These are phyloP conservation scores for Logfia minima DNA, from an alignment of 129 eudicot species.

Conservation along the genomic window DNA sequence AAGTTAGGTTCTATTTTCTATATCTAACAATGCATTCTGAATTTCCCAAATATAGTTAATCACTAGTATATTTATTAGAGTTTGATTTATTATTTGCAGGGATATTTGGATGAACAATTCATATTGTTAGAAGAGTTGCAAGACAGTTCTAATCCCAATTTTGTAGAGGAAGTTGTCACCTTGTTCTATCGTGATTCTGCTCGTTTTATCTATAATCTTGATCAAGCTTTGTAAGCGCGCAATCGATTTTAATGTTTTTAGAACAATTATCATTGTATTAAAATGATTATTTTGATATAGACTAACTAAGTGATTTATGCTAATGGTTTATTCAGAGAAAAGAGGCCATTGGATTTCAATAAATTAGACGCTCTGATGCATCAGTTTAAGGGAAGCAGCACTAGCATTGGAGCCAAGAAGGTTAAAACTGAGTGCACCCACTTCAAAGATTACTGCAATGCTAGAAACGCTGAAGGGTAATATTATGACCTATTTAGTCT, in stretches of 20 bases:
- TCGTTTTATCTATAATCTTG: slow-evolving; percentile 62
- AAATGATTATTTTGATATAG: not conserved
- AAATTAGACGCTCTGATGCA: slow-evolving; percentile 75
- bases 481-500: not conserved
- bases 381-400: slow-evolving; percentile 83
- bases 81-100: slow-evolving; percentile 40
- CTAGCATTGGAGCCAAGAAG: slow-evolving; percentile 88
- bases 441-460: slow-evolving; percentile 66
- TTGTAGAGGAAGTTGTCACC: slow-evolving; percentile 90
- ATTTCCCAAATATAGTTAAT: not conserved
- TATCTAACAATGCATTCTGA: not conserved
- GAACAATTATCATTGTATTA: not conserved
- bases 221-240: slow-evolving; percentile 82
- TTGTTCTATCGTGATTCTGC: slow-evolving; percentile 77
- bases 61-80: not conserved
- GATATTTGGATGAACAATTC: slow-evolving; percentile 79
- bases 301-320: not conserved
- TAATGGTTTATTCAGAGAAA: slow-evolving; percentile 46
- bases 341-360: slow-evolving; percentile 59
- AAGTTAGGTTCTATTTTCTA: not conserved
- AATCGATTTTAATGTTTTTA: not conserved
- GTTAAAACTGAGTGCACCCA: slow-evolving; percentile 76
- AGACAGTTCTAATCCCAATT: slow-evolving; percentile 77
- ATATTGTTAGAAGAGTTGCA: slow-evolving; percentile 82
- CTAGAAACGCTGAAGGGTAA: slow-evolving; percentile 76